A percentile compares a stretch with the other conserved stretches of the same genome.
Evolutionary conservation across 1,284 basidiomycete species (phyloP).

Genomic region (Caloboletus inedulis): DNA sequence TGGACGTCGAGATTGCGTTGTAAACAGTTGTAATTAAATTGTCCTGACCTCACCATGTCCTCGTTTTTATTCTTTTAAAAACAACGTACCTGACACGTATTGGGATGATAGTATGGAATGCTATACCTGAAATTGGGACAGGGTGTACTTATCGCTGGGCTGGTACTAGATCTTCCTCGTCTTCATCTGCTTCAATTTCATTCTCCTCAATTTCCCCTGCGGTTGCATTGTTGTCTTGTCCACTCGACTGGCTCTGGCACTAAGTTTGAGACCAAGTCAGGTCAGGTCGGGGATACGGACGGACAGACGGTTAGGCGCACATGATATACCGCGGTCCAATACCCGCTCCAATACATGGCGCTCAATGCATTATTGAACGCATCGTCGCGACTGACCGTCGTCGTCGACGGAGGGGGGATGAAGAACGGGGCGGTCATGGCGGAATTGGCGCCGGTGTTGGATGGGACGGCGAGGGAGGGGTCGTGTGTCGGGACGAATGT

Average conservation of each 20-base stretch:
- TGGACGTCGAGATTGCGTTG: conserved; percentile 76
- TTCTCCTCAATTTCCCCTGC: conserved; percentile 23
- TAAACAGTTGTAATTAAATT: conserved; percentile 32
- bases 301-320: conserved; percentile 36
- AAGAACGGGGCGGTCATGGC: conserved; percentile 18
- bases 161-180: conserved; percentile 34
- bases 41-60: not conserved
- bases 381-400: conserved; percentile 59
- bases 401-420: conserved; percentile 33
- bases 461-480: conserved; percentile 41
- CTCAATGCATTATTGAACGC: conserved; percentile 68
- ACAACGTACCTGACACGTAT: conserved; percentile 17
- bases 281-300: not conserved
- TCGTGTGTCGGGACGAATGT: conserved; percentile 68
- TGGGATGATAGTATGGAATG: not conserved
- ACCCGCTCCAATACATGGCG: conserved; percentile 80
- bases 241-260: conserved; percentile 24
- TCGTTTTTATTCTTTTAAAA: conserved; percentile 2
- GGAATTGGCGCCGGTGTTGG: conserved; percentile 20
- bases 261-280: not conserved
- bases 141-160: conserved; percentile 36
- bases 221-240: conserved; percentile 8
- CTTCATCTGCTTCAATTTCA: conserved; percentile 28
- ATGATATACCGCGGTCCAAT: conserved; percentile 81
- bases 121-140: not conserved